A percentile compares a stretch with the other conserved stretches of the same genome.
phyloP scores from a whole-genome alignment of 768 basidiomycete species.

The Phlebiopsis flavidoalba region DNA sequence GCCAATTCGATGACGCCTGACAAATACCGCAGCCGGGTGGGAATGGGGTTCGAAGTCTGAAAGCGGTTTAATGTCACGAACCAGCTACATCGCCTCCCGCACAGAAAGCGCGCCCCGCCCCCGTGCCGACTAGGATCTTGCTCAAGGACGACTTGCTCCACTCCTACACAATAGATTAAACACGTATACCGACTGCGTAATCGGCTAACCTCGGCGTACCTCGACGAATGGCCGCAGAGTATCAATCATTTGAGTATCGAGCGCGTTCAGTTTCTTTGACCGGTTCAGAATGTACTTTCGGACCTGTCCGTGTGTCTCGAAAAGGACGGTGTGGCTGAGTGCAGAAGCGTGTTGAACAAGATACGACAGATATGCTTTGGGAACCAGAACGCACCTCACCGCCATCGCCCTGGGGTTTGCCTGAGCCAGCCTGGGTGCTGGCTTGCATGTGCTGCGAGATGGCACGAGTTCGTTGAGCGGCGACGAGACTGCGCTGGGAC shows the following conservation, averaged over 20 bases:
- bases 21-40: background rate
- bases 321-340: constrained; percentile 47
- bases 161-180: constrained; percentile 38
- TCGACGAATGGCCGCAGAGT: constrained; percentile 69
- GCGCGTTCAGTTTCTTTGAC: constrained; percentile 73
- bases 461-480: constrained; percentile 19
- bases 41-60: background rate
- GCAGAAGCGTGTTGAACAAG: constrained; percentile 4
- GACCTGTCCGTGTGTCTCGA: constrained; percentile 58
- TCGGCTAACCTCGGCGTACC: constrained; percentile 67
- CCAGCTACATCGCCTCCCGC: constrained; percentile 92
- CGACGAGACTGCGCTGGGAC: constrained; percentile 17
- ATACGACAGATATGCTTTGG: background rate
- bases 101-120: constrained; percentile 78
- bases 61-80: constrained; percentile 33
- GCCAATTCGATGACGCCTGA: constrained; percentile 56
- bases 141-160: constrained; percentile 72
- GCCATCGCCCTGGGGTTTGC: constrained; percentile 1
- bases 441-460: constrained; percentile 24
- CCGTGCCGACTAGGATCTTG: constrained; percentile 67
- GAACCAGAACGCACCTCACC: constrained; percentile 13
- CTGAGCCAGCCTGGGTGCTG: constrained; percentile 10
- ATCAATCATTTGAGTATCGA: constrained; percentile 75
- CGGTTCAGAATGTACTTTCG: constrained; percentile 80
- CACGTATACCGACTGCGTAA: background rate